Evolutionary conservation across 768 basidiomycete species (phyloP).

Genomic region (Rhizopogon sp.): DNA sequence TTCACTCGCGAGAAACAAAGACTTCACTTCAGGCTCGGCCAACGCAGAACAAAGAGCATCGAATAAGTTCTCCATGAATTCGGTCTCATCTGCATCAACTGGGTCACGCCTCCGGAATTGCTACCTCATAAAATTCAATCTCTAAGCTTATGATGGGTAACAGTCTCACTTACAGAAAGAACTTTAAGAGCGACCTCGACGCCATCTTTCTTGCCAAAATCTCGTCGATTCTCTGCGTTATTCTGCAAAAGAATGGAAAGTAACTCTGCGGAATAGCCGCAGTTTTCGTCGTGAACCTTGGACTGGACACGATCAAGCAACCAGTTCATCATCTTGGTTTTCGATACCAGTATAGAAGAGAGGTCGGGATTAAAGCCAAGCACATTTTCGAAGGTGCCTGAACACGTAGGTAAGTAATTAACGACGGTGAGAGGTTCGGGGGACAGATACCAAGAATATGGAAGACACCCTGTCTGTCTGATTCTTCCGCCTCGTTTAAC

Average conservation of each 20-base stretch:
- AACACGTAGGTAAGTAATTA: neutral
- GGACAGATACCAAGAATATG: conserved; percentile 70
- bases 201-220: conserved; percentile 69
- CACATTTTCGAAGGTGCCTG: conserved; percentile 91
- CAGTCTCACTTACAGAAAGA: conserved; percentile 61
- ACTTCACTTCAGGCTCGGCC: conserved; percentile 73
- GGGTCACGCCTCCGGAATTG: conserved; percentile 88
- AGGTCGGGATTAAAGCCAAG: conserved; percentile 80
- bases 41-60: conserved; percentile 85
- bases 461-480: conserved; percentile 88
- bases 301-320: conserved; percentile 69
- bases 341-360: conserved; percentile 61
- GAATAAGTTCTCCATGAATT: conserved; percentile 98
- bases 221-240: conserved; percentile 60
- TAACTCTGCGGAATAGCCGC: conserved; percentile 89
- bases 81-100: conserved; percentile 80
- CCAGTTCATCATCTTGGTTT: conserved; percentile 77
- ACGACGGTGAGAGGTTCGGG: neutral
- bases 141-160: neutral
- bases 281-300: conserved; percentile 82
- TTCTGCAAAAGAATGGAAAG: conserved; percentile 87
- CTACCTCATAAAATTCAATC: conserved; percentile 34
- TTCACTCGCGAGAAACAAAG: conserved; percentile 81
- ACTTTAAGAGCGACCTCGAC: conserved; percentile 73
- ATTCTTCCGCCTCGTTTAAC: conserved; percentile 87